phyloP scores from a whole-genome alignment of 108 stramenopile species.

The Discostella pseudostelligera region DNA sequence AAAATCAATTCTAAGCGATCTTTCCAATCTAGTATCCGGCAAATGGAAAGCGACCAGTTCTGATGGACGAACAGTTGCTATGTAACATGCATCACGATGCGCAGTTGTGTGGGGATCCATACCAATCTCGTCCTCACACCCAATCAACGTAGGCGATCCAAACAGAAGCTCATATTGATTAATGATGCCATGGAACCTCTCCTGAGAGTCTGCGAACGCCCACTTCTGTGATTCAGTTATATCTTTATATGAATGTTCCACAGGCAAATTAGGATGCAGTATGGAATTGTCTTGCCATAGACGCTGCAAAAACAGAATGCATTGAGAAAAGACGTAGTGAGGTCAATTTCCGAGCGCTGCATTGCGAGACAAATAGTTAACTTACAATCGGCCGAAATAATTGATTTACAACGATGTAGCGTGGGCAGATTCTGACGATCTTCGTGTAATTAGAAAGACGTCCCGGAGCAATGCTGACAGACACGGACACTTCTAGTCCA shows the following conservation, averaged over 20 bases:
- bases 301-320: too few relatives aligned
- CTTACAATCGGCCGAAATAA: constrained; percentile 58
- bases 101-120: constrained; percentile 62
- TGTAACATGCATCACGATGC: constrained; percentile 69
- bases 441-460: constrained; percentile 90
- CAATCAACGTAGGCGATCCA: constrained; percentile 49
- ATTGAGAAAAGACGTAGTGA: not conserved
- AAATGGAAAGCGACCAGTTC: constrained; percentile 73
- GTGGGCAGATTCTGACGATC: constrained; percentile 89
- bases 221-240: constrained; percentile 47
- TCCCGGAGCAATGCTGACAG: constrained; percentile 86
- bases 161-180: constrained; percentile 74
- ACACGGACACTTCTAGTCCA: constrained; percentile 81
- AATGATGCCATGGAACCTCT: constrained; percentile 16
- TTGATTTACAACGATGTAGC: constrained; percentile 86
- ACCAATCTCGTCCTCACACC: constrained; percentile 14
- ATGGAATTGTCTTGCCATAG: constrained; percentile 92
- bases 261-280: constrained; percentile 50
- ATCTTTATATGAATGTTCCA: constrained; percentile 12
- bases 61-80: constrained; percentile 53
- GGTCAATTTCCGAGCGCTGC: not conserved
- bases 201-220: constrained; percentile 40
- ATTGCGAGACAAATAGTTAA: not conserved
- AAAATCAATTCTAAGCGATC: constrained; percentile 71
- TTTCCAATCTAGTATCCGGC: constrained; percentile 80